Percentiles rank a stretch among this genome's conserved stretches.
phyloP scores from a whole-genome alignment of 768 basidiomycete species.

The Astraeus odoratus region DNA sequence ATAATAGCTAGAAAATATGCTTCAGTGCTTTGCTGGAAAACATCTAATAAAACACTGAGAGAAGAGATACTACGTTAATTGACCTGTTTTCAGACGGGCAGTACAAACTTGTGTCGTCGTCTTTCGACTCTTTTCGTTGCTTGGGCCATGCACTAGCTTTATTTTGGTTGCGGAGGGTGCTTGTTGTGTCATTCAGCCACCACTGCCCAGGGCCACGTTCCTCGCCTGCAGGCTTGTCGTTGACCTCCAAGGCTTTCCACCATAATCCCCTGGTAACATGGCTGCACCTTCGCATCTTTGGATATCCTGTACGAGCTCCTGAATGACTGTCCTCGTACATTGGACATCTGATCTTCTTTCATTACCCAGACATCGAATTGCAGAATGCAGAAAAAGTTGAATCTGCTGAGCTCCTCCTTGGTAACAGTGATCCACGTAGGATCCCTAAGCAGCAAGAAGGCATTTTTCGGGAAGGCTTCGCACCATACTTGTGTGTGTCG shows the following conservation, averaged over 20 bases:
- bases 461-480: not conserved
- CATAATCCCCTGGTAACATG: not conserved
- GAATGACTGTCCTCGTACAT: not conserved
- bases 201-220: too few relatives aligned
- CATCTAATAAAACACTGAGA: too few relatives aligned
- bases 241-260: too few relatives aligned
- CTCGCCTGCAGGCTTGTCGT: too few relatives aligned
- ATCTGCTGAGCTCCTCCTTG: not conserved
- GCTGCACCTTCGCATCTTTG: not conserved
- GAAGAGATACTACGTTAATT: too few relatives aligned
- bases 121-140: too few relatives aligned
- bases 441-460: not conserved
- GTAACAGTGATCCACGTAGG: not conserved
- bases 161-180: too few relatives aligned
- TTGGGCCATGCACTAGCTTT: too few relatives aligned
- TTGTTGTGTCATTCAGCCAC: too few relatives aligned
- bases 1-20: too few relatives aligned
- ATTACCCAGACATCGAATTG: not conserved
- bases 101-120: too few relatives aligned
- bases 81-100: not conserved
- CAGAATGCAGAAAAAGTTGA: not conserved
- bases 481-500: not conserved
- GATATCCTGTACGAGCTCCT: not conserved
- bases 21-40: too few relatives aligned
- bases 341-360: not conserved